Percentiles rank a stretch among this genome's conserved stretches.
phyloP scores from a whole-genome alignment of 2,329 filamentous ascomycete species.

The Aureobasidium mangrovei region DNA sequence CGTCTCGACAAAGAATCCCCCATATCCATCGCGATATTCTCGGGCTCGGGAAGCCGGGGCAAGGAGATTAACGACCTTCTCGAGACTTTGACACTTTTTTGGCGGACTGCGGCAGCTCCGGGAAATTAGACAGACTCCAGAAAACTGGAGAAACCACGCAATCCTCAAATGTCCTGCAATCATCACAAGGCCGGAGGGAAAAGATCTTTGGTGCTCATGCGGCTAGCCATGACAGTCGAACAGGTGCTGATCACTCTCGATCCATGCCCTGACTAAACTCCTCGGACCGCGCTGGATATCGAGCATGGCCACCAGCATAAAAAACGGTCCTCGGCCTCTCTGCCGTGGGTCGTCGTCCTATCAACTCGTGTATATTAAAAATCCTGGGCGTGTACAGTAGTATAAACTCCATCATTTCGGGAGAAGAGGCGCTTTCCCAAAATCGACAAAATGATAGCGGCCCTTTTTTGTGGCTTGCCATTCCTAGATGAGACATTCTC shows the following conservation, averaged over 20 bases:
- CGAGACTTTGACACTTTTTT: neutral
- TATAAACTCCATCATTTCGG: neutral
- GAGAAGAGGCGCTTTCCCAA: conserved; percentile 1
- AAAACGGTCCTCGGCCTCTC: conserved; percentile 3
- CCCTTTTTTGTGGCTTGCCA: conserved; percentile 8
- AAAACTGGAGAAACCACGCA: conserved; percentile 12
- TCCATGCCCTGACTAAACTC: conserved; percentile 1
- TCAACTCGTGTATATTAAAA: conserved; percentile 9
- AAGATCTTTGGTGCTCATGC: conserved; percentile 7
- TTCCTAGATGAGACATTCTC: conserved; percentile 9
- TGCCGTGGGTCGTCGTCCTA: neutral
- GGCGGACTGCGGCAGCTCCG: conserved; percentile 1
- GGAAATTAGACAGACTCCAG: conserved; percentile 3
- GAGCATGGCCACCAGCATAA: neutral
- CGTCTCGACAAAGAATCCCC: neutral
- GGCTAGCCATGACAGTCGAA: conserved; percentile 5
- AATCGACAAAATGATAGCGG: conserved; percentile 1
- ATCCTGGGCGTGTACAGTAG: neutral
- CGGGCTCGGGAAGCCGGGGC: neutral
- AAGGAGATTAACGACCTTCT: neutral
- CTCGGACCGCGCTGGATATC: conserved; percentile 4
- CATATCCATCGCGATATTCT: neutral
- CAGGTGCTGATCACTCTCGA: conserved; percentile 7
- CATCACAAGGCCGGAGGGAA: neutral
- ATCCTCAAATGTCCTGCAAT: neutral